phyloP scores from a whole-genome alignment of 768 basidiomycete species.

The Psilocybe cyanescens region DNA sequence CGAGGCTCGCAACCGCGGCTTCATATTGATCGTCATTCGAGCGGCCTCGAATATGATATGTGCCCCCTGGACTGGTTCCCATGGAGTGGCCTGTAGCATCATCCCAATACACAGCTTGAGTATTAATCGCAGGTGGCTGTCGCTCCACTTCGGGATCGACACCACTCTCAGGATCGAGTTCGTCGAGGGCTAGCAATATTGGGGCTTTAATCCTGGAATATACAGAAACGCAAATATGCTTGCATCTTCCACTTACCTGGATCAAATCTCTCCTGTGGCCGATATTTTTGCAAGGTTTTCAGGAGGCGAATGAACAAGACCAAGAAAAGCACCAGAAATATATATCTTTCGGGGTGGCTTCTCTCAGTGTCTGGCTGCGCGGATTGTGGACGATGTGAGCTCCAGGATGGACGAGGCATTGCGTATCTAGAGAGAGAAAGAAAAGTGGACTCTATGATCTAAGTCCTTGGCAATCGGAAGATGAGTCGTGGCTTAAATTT shows the following conservation, averaged over 20 bases:
- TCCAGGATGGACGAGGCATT: background rate
- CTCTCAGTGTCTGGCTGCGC: background rate
- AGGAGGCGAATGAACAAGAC: background rate
- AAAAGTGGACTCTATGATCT: background rate
- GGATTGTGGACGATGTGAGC: background rate
- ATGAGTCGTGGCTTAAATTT: too few relatives aligned
- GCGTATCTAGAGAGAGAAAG: background rate
- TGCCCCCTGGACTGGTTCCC: background rate
- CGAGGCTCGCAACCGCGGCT: background rate
- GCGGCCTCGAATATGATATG: background rate
- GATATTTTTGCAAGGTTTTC: background rate
- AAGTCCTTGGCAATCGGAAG: too few relatives aligned
- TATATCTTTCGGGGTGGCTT: background rate
- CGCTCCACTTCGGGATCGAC: background rate
- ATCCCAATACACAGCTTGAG: background rate
- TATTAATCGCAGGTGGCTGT: background rate
- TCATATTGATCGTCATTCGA: background rate
- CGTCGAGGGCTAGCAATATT: background rate
- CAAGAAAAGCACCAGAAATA: background rate
- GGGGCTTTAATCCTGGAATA: background rate
- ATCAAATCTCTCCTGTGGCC: background rate
- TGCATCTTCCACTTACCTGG: background rate
- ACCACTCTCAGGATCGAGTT: background rate
- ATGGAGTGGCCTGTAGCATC: background rate
- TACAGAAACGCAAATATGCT: background rate